Evolutionary conservation across 441 rosid species (phyloP), one percentile per base, ranked within the genome.

Genomic region (Populus hybrid): DNA sequence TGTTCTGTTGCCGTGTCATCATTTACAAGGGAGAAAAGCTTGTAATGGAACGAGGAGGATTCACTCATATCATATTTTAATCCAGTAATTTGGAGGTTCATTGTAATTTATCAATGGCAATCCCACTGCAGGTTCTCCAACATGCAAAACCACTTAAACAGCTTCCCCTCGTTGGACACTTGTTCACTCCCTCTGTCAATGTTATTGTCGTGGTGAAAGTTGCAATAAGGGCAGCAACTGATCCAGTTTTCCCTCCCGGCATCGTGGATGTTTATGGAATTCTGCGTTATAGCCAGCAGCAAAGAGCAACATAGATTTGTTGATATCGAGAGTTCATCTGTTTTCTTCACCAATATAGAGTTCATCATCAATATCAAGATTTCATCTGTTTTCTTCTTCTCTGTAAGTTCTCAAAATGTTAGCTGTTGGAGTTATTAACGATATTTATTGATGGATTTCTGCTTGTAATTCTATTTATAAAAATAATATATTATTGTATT

Each of bases 91-190:
- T 53, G 21, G 21, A 53, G 4, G 63, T 53, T 53, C 63, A 6
- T 53, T 53, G 10, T 53, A 53, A 53, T 6, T 6, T 6, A 53
- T 53, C 7, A 18, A 53, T 6, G 6, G 8, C 63, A 53, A 53
- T 18, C 63, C 63, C 21, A 8, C 26, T 84, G 79, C 88, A 53
- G 3, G 82, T 90, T 21, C 84, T 91, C 64, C 84, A 87, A 82
- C 85, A 85, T 73, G 85, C 89, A 9, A 91, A 90, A 84, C 81
- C 70, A 2, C 84, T 90, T 28, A 84, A 85, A 6, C 83, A 80
- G 76, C 72, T 90, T 40, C 97, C 93, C 1, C 50, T 91, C 10
- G 78, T 92, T 2, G 93, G 97, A 1, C 93, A 94, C 9, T 85
- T 90, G 30, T 78, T 91, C 9, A 84, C 85, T 69, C 32, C 91